Conservation (phyloP, 2,329 filamentous ascomycete species). For the Fusarium sterilihyphosum region DNA sequence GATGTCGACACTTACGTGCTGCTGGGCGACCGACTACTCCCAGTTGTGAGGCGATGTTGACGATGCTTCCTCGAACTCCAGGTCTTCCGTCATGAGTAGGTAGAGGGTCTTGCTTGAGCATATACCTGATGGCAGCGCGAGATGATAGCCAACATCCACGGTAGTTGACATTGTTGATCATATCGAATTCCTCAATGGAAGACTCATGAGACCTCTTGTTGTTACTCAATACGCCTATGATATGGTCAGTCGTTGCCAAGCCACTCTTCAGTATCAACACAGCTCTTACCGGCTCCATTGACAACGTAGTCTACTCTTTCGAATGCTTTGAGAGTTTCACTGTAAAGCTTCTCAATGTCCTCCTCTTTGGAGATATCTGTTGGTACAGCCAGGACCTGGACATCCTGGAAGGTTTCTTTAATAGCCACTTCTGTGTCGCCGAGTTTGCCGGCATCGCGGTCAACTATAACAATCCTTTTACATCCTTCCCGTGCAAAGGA, state of each 20-base stretch:
- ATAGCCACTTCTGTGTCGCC: neutral
- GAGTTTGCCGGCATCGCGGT: conserved; percentile 1
- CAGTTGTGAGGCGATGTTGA: conserved; percentile 64
- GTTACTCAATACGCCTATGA: conserved; percentile 4
- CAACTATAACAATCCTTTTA: neutral
- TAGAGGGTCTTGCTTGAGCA: conserved; percentile 57
- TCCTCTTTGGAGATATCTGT: conserved; percentile 16
- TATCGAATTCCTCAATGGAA: conserved; percentile 54
- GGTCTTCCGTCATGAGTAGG: conserved; percentile 45
- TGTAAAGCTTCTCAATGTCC: neutral
- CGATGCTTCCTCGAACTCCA: conserved; percentile 53
- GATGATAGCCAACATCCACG: conserved; percentile 60
- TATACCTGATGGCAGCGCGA: conserved; percentile 54
- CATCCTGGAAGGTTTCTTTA: neutral
- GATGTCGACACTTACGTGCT: conserved; percentile 39
- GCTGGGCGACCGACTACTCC: conserved; percentile 59
- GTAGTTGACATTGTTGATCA: conserved; percentile 65
- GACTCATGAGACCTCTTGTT: conserved; percentile 17
- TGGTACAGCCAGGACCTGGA: neutral
- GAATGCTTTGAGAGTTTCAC: neutral
- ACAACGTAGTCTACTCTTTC: conserved; percentile 13
- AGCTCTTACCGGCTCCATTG: conserved; percentile 8
- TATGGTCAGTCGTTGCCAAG: neutral
- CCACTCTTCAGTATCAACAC: too few relatives aligned
- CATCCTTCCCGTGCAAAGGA: conserved; percentile 11